A percentile compares a stretch with the other conserved stretches of the same genome.
These are phyloP conservation scores for Jimgerdemannia lactiflua DNA, from an alignment of 192 early-diverging fungal species.

Conservation along the genomic window DNA sequence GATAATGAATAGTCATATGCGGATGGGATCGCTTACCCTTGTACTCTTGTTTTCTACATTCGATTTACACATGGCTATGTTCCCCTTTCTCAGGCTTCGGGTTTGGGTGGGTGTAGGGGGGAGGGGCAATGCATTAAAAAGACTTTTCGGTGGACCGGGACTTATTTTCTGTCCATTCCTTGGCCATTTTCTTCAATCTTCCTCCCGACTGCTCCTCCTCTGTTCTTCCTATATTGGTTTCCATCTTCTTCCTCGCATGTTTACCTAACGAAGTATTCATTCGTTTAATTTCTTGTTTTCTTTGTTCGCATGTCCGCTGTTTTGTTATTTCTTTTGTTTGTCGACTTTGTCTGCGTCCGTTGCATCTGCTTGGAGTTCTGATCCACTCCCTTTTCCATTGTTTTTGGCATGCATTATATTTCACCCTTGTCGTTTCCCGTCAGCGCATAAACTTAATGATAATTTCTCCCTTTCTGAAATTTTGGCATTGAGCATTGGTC, in stretches of 20 bases:
- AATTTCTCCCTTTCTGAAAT: neutral
- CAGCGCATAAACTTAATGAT: neutral
- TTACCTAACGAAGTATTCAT: neutral
- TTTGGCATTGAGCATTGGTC: neutral
- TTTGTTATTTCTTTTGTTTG: neutral
- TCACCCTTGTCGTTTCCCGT: neutral
- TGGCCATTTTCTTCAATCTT: neutral
- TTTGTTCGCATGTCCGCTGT: neutral
- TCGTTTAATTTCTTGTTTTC: neutral
- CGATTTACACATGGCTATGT: too few relatives aligned
- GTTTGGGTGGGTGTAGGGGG: too few relatives aligned
- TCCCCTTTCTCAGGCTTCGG: neutral
- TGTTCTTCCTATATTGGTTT: neutral
- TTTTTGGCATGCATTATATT: neutral
- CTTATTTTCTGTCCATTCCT: constrained; percentile 1
- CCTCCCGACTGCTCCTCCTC: neutral
- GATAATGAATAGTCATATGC: too few relatives aligned
- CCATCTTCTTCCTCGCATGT: neutral
- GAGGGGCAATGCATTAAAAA: neutral
- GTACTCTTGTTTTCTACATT: too few relatives aligned
- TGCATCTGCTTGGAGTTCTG: neutral
- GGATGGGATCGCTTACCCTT: too few relatives aligned
- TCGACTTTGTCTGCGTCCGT: neutral
- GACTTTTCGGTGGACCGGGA: neutral
- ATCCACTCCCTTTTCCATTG: neutral